Base-by-base conservation (phyloP, 2,329 filamentous ascomycete genomes). In the Clonostachys solani region DNA sequence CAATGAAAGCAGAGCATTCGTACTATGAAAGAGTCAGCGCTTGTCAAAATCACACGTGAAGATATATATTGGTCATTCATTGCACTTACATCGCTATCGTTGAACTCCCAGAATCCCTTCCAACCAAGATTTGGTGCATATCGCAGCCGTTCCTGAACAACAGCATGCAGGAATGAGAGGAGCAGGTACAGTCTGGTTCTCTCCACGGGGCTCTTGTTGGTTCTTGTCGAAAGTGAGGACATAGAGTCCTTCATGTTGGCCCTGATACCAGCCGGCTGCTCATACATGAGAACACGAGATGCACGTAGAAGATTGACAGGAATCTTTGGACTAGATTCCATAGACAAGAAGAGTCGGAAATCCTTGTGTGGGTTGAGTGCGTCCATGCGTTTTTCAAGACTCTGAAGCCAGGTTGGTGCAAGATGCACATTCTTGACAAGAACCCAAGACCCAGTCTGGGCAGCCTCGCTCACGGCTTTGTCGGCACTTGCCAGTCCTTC, bases 31-130 rank as follows among this genome's bases (percentile, higher is more conserved):
- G 40, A 38, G 53, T 52, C 46, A 54, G 47, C 43, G 49, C 50
- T 19, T 7, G 12, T 40, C 19, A 35, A 29, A 42, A 38, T 41
- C 44, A 43, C 12, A 42, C 10, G 45, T 16, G 16, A 12, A 36
- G 6, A 33, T n/a, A 45, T n/a, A 33, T n/a, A 45, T n/a, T 17
- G 10, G 42, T n/a, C 23, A 12, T 10, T 19, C 36, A 7, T 8
- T 12, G n/a, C 55, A 84, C 89, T 87, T 81, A 95, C 89, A 69
- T 99, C 94, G 57, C 92, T 95, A 68, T 99, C 95, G 64, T 99
- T 99, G 68, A 99, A 99, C 69, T 99, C 95, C 94, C 95, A 99
- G 78, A 96, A 96, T 46, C 91, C 90, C 74, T 95, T 96, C 94
- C 94, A 99, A 50, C 94, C 94, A 47, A 99, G 75, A 48, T 80